phyloP scores from a whole-genome alignment of 1,139 yeast genomes.

The Saccharomycopsis phalli region DNA sequence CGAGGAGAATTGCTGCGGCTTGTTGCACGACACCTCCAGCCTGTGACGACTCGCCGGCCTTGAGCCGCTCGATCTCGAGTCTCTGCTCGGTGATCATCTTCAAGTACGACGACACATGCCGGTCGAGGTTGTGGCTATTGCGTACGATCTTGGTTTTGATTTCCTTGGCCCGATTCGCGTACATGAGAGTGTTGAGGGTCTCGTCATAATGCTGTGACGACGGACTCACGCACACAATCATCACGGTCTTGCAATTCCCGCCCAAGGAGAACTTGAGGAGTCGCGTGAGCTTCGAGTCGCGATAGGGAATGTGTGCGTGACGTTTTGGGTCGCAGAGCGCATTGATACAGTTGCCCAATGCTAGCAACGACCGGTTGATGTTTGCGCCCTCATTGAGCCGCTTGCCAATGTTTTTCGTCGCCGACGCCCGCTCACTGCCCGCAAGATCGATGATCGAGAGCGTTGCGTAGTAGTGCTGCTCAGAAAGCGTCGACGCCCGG shows the following conservation, averaged over 20 bases:
- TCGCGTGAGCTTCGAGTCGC: conserved; percentile 84
- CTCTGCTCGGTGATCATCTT: conserved; percentile 78
- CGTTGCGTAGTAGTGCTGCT: conserved; percentile 68
- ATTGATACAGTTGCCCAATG: conserved; percentile 89
- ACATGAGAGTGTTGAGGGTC: conserved; percentile 79
- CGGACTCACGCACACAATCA: conserved; percentile 92
- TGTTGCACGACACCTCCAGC: conserved; percentile 34
- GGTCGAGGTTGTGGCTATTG: conserved; percentile 67
- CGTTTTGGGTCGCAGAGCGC: conserved; percentile 72
- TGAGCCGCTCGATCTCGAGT: conserved; percentile 63
- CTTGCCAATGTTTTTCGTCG: conserved; percentile 75
- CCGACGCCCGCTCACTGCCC: conserved; percentile 90
- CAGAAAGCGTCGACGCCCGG: conserved; percentile 54
- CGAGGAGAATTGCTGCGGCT: conserved; percentile 26
- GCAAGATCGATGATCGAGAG: conserved; percentile 85
- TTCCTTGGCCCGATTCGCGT: conserved; percentile 85
- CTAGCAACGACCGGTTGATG: conserved; percentile 77
- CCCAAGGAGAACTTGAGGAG: conserved; percentile 84
- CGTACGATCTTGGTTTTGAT: conserved; percentile 74
- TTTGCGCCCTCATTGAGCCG: conserved; percentile 86
- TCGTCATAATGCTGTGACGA: conserved; percentile 83
- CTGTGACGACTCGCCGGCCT: conserved; percentile 43
- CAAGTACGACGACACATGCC: conserved; percentile 82
- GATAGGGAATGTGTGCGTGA: conserved; percentile 72
- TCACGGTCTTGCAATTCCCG: conserved; percentile 88